Percentiles rank a stretch among this genome's conserved stretches.
Conservation (phyloP, 1,284 basidiomycete genomes). For the Farysia itapuensis region DNA sequence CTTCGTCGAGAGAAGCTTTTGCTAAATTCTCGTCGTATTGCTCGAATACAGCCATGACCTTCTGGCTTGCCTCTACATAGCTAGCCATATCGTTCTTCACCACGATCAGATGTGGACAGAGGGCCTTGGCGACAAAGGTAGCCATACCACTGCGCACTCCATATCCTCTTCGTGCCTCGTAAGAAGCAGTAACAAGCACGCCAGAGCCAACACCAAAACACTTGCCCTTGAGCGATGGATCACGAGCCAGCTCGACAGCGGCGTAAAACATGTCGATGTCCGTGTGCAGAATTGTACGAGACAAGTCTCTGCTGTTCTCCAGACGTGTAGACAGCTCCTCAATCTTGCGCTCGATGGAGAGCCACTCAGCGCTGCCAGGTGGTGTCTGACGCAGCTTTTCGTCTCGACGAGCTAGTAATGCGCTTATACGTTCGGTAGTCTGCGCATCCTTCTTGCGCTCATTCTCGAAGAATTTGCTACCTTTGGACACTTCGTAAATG, state of each 20-base stretch:
- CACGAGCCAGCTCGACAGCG: conserved; percentile 68
- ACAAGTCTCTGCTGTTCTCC: conserved; percentile 76
- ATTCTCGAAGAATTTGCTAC: conserved; percentile 65
- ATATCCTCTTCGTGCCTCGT: conserved; percentile 63
- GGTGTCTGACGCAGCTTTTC: conserved; percentile 29
- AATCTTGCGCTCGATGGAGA: conserved; percentile 34
- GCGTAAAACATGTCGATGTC: conserved; percentile 61
- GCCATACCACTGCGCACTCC: conserved; percentile 67
- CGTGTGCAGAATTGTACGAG: conserved; percentile 80
- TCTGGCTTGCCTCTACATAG: conserved; percentile 54
- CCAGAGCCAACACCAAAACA: conserved; percentile 55
- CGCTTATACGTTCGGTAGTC: conserved; percentile 71
- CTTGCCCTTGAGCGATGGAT: conserved; percentile 72
- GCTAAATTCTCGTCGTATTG: conserved; percentile 80
- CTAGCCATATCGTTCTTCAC: conserved; percentile 63
- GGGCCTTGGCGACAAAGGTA: conserved; percentile 86
- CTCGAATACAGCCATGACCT: conserved; percentile 65
- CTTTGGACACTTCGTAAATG: conserved; percentile 56
- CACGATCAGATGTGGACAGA: conserved; percentile 87
- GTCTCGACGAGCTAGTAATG: conserved; percentile 35
- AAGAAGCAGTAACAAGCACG: conserved; percentile 53
- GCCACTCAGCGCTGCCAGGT: conserved; percentile 32
- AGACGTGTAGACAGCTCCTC: conserved; percentile 66
- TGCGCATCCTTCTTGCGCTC: conserved; percentile 81
- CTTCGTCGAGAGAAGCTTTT: conserved; percentile 74